A percentile compares a stretch with the other conserved stretches of the same genome.
Evolutionary conservation across 331 rosid genomes (phyloP).

Genomic region (Pyracantha coccinea): DNA sequence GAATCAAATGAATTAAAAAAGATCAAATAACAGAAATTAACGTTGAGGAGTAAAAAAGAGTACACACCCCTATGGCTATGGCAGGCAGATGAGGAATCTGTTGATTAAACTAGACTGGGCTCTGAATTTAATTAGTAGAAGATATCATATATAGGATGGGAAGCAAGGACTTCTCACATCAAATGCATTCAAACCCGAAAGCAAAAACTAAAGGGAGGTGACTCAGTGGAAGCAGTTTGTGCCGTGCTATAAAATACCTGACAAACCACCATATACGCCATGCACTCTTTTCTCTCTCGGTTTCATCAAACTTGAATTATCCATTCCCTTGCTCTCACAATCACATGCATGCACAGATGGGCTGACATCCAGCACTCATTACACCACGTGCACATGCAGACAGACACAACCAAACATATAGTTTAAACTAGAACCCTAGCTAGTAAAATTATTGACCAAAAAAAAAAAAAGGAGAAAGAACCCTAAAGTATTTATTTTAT

Average conservation of each 20-base stretch:
- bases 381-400: constrained; percentile 85
- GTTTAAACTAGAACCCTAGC: neutral
- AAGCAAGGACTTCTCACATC: neutral
- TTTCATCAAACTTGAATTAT: constrained; percentile 38
- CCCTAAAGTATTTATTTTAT: neutral
- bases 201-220: neutral
- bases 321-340: constrained; percentile 27
- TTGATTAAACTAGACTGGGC: neutral
- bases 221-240: neutral
- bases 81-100: neutral
- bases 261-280: constrained; percentile 45
- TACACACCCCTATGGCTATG: neutral
- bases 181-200: too few species aligned
- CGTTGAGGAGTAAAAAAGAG: too few species aligned
- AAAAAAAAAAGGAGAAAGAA: neutral
- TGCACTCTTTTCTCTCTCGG: constrained; percentile 46
- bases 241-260: constrained; percentile 24
- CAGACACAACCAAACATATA: neutral
- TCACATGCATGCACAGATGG: constrained; percentile 90
- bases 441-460: neutral
- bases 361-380: constrained; percentile 79
- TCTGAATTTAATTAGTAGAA: neutral
- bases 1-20: too few species aligned
- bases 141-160: neutral
- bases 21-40: too few species aligned